Conservation (phyloP, 106 monocot genomes). For the Ottelia alismoides region DNA sequence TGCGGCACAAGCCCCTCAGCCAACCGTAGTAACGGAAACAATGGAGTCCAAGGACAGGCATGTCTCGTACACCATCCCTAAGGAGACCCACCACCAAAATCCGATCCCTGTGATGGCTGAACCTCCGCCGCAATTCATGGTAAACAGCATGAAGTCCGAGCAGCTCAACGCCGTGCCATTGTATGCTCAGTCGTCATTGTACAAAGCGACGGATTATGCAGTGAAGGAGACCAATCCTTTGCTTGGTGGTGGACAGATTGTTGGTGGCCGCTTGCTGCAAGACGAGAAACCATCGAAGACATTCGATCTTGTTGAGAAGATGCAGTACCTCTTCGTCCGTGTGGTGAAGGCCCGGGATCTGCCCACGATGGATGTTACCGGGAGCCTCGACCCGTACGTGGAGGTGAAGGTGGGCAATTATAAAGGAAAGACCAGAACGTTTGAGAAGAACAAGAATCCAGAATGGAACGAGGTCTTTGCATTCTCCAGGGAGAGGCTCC, state of each 20-base stretch:
- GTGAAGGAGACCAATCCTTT: slow-evolving; percentile 52
- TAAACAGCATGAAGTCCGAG: slow-evolving; percentile 18
- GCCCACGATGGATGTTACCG: slow-evolving; percentile 43
- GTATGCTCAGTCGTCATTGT: slow-evolving; percentile 19
- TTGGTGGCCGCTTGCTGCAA: slow-evolving; percentile 28
- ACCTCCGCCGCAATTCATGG: slow-evolving; percentile 1
- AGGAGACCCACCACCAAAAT: slow-evolving; percentile 11
- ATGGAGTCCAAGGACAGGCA: not conserved
- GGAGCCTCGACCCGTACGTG: slow-evolving; percentile 58
- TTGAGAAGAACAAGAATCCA: slow-evolving; percentile 42
- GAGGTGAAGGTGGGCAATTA: slow-evolving; percentile 51
- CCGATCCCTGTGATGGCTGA: slow-evolving; percentile 4
- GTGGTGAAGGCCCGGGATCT: slow-evolving; percentile 61
- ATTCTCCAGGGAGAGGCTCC: slow-evolving; percentile 35
- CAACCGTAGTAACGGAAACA: not conserved
- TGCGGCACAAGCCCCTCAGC: not conserved
- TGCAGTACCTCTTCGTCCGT: slow-evolving; percentile 63
- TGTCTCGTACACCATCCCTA: slow-evolving; percentile 19
- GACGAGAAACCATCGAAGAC: slow-evolving; percentile 32
- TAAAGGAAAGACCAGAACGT: slow-evolving; percentile 29
- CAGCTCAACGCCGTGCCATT: slow-evolving; percentile 16
- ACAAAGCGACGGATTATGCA: slow-evolving; percentile 38
- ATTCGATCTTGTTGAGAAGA: slow-evolving; percentile 62
- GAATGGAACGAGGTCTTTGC: slow-evolving; percentile 82
- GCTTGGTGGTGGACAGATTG: slow-evolving; percentile 43